Conservation (phyloP, 441 rosid genomes). For the Syzygium syzygioides region DNA sequence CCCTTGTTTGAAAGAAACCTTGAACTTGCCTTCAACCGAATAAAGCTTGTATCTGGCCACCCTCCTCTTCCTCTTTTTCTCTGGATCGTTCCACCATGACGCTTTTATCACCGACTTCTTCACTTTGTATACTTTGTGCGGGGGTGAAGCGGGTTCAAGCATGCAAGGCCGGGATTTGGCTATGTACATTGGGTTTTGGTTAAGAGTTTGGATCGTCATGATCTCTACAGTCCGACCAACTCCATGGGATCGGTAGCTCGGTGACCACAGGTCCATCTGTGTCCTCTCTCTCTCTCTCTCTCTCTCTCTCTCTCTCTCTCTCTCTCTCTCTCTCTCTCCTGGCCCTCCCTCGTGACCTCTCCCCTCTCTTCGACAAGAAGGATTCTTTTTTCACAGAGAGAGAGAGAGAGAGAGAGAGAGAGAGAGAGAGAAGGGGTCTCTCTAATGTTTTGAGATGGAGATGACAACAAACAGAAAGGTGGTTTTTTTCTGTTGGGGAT, state of each 20-base stretch:
- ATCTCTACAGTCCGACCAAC: background rate
- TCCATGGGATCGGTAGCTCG: background rate
- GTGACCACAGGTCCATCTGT: constrained; percentile 3
- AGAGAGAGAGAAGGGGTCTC: background rate
- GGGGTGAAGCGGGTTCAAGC: background rate
- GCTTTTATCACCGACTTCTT: background rate
- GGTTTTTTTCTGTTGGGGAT: background rate
- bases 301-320: no score
- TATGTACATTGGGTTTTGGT: background rate
- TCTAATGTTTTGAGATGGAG: background rate
- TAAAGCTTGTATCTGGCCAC: constrained; percentile 52
- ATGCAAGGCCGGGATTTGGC: background rate
- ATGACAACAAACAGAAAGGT: background rate
- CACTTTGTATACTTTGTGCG: no score
- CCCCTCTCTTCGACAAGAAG: background rate
- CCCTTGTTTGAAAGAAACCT: no score
- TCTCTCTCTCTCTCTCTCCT: background rate
- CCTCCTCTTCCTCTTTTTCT: constrained; percentile 37
- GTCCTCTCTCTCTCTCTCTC: no score
- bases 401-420: background rate
- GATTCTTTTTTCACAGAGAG: background rate
- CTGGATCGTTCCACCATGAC: constrained; percentile 53
- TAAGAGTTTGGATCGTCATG: background rate
- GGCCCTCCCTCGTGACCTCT: background rate
- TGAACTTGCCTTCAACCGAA: constrained; percentile 45